Percentiles rank a stretch among this genome's conserved stretches.
phyloP scores from a whole-genome alignment of 2,329 filamentous ascomycete species.

The Fusarium compactum region DNA sequence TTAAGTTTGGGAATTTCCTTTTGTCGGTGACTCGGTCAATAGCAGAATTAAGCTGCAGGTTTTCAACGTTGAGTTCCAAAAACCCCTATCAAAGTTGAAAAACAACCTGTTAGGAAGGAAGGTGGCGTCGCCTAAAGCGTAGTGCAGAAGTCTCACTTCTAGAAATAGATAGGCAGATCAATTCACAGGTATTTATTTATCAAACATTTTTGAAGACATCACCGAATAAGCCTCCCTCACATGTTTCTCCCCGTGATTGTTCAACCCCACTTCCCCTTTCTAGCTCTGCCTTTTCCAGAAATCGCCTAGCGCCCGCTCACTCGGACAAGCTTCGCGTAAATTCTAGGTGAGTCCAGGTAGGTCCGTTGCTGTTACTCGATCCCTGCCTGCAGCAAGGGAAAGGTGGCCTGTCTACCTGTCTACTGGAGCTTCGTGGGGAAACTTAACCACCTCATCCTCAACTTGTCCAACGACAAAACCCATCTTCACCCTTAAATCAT shows the following conservation, averaged over 20 bases:
- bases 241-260: conserved; percentile 42
- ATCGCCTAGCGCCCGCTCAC: conserved; percentile 24
- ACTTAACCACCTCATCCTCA: conserved; percentile 58
- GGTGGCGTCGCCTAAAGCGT: background rate
- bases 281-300: conserved; percentile 28
- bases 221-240: conserved; percentile 26
- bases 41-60: background rate
- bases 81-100: background rate
- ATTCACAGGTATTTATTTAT: background rate
- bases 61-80: background rate
- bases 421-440: conserved; percentile 48
- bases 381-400: conserved; percentile 36
- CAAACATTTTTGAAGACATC: conserved; percentile 7
- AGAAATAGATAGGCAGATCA: background rate
- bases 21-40: background rate
- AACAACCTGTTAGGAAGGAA: background rate
- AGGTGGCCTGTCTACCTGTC: conserved; percentile 24
- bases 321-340: conserved; percentile 50
- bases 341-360: conserved; percentile 43
- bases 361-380: conserved; percentile 6
- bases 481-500: conserved; percentile 44
- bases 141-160: conserved; percentile 1
- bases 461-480: conserved; percentile 44
- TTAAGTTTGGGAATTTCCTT: background rate
- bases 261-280: conserved; percentile 35